Evolutionary conservation across 805 yeast species (phyloP).

Genomic region (Blastobotrys americana): DNA sequence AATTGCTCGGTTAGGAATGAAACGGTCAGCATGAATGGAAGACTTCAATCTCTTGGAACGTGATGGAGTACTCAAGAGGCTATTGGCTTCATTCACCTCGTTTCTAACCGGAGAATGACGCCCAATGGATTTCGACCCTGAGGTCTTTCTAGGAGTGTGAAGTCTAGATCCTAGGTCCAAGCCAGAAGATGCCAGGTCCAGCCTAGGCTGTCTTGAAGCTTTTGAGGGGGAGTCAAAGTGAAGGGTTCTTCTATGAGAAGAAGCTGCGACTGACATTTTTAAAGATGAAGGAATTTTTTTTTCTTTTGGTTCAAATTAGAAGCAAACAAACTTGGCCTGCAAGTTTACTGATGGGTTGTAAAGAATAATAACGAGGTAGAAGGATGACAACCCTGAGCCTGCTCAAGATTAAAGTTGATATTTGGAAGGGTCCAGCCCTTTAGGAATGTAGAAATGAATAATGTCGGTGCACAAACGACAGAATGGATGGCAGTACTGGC

Average conservation of each 20-base stretch:
- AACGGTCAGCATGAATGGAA: conserved; percentile 41
- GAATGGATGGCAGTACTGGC: no score
- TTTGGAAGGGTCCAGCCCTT: no score
- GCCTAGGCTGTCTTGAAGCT: conserved; percentile 17
- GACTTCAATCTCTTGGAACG: conserved; percentile 3
- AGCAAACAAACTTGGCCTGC: conserved; percentile 9
- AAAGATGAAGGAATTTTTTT: conserved; percentile 19
- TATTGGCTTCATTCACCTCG: conserved; percentile 33
- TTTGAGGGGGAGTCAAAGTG: conserved; percentile 17
- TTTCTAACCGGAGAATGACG: conserved; percentile 36
- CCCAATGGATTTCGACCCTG: conserved; percentile 12
- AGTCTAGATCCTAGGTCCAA: conserved; percentile 8
- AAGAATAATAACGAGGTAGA: conserved; percentile 24
- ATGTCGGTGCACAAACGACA: no score
- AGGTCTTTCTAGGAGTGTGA: conserved; percentile 14
- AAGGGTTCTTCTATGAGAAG: conserved; percentile 13
- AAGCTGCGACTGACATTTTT: conserved; percentile 13
- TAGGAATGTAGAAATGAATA: no score
- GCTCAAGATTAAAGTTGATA: no score
- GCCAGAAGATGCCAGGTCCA: conserved; percentile 17
- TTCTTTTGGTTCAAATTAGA: conserved; percentile 2
- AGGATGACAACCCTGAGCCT: no score
- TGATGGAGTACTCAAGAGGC: no score
- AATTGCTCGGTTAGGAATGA: conserved; percentile 51
- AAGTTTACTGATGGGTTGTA: conserved; percentile 2